Evolutionary conservation across 2,329 filamentous ascomycete genomes (phyloP), one percentile per base, ranked within the genome.

Genomic region (Sporothrix pseudoabietina): DNA sequence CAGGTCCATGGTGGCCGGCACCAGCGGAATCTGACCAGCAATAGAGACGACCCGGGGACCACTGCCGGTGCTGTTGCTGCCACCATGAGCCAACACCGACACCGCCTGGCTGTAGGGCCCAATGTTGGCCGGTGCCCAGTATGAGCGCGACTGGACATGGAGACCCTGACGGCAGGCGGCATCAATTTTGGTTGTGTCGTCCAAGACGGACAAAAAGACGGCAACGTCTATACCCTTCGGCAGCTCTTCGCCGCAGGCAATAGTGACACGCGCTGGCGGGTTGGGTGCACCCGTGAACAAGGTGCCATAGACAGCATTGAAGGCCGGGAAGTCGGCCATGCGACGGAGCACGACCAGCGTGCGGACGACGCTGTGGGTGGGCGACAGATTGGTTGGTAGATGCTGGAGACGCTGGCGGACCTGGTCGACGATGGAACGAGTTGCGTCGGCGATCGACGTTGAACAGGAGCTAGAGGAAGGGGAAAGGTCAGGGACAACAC

Each of bases 91-190:
- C 3, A 80, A 82, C 12, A 89, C 82, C 1, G 87, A 85, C 69
- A 96, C 89, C 4, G 94, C 94, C 83, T 99, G 96, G 72, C 94
- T 98, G 81, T 98, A 98, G 0, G 96, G 96, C 0, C 96, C 96
- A 71, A 99, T 98, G 79, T 98, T 98, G 26, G 96, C 95, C 0
- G 96, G 96, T 0, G 96, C 96, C 96, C 96, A 99, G 85, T 98
- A 98, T 12, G 94, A 97, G 54, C 93, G 86, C 3, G 92, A 94
- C 82, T 98, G 96, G 6, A 99, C 94, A 80, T 99, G 96, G 0
- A 98, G 86, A 0, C 88, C 89, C 70, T 86, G 85, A 82, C 92
- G 81, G 44, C 79, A 77, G n/a, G 71, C 71, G 30, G 80, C 75
- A 1, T 74, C 74, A 0, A 71, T 71, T 30, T 80, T 75, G 1